Percentiles rank a stretch among this genome's conserved stretches.
phyloP scores from a whole-genome alignment of 352 stramenopile genomes.

The Pythium rhizo-oryzae region DNA sequence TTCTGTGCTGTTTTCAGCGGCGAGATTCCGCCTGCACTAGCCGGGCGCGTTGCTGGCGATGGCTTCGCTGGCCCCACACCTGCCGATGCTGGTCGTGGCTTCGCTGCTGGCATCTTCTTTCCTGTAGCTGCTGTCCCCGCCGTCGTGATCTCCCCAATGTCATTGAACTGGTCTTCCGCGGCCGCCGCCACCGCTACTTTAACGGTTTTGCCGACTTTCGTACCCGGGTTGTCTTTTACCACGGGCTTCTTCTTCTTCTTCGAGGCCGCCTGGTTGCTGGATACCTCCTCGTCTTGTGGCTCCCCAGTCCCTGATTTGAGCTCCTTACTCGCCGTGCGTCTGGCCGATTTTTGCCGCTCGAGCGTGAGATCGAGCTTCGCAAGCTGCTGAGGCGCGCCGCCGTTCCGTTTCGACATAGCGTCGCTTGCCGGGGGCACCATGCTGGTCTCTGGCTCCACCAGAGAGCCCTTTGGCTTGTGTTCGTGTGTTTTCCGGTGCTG shows the following conservation, averaged over 20 bases:
- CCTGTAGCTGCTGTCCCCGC: neutral
- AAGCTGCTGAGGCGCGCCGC: conserved; percentile 22
- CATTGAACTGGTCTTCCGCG: conserved; percentile 23
- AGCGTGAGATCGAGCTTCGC: conserved; percentile 23
- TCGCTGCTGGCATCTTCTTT: neutral
- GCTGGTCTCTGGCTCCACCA: neutral
- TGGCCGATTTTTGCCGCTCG: conserved; percentile 28
- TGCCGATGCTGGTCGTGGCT: conserved; percentile 23
- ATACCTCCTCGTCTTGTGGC: neutral
- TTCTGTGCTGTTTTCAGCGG: neutral
- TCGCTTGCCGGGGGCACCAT: conserved; percentile 11
- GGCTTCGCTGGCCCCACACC: neutral
- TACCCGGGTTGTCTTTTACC: neutral
- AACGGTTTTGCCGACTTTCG: conserved; percentile 9
- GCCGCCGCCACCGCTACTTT: conserved; percentile 19
- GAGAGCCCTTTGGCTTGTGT: no score
- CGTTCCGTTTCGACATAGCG: conserved; percentile 15
- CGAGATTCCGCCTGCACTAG: conserved; percentile 1
- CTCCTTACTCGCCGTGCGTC: neutral
- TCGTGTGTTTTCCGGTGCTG: no score
- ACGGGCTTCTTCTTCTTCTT: conserved; percentile 3
- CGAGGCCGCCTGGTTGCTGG: conserved; percentile 3
- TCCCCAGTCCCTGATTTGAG: neutral
- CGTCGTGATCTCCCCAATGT: conserved; percentile 18
- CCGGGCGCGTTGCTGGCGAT: neutral